Evolutionary conservation across 2,329 filamentous ascomycete species (phyloP).

Genomic region (Aspergillus pseudoviridinutans): DNA sequence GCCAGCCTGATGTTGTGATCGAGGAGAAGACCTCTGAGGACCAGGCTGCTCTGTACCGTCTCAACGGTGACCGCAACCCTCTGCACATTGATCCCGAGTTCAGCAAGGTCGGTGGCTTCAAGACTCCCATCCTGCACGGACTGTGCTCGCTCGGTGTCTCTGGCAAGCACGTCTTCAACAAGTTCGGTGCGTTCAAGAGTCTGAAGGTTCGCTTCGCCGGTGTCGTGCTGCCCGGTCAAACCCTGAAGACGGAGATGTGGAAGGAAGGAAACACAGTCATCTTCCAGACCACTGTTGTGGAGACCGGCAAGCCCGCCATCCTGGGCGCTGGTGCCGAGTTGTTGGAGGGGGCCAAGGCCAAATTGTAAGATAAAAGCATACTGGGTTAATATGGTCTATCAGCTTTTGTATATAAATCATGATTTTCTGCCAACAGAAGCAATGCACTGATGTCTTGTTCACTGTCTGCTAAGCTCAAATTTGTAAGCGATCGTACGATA

Average conservation of each 20-base stretch:
- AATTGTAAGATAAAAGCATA: conserved; percentile 41
- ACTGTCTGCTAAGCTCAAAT: neutral
- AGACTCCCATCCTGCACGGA: conserved; percentile 91
- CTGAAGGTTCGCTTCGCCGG: conserved; percentile 91
- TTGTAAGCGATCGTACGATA: neutral
- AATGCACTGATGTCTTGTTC: neutral
- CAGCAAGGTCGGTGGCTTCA: conserved; percentile 92
- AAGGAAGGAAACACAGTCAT: conserved; percentile 74
- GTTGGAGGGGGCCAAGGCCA: conserved; percentile 48
- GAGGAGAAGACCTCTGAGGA: conserved; percentile 85
- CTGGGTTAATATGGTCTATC: neutral
- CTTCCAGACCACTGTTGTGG: conserved; percentile 85
- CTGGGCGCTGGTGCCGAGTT: conserved; percentile 76
- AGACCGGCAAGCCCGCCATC: conserved; percentile 88
- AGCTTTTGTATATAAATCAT: conserved; percentile 19
- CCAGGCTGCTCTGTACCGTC: conserved; percentile 87
- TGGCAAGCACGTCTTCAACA: conserved; percentile 83
- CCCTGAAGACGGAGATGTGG: conserved; percentile 93
- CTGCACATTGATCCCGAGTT: conserved; percentile 94
- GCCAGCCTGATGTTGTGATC: conserved; percentile 73
- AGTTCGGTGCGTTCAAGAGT: conserved; percentile 79
- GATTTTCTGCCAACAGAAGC: neutral
- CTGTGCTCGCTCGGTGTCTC: conserved; percentile 91
- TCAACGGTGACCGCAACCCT: conserved; percentile 93
- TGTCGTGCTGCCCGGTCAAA: conserved; percentile 80